phyloP scores from a whole-genome alignment of 169 alveolate genomes.

The Theileria sp. region DNA sequence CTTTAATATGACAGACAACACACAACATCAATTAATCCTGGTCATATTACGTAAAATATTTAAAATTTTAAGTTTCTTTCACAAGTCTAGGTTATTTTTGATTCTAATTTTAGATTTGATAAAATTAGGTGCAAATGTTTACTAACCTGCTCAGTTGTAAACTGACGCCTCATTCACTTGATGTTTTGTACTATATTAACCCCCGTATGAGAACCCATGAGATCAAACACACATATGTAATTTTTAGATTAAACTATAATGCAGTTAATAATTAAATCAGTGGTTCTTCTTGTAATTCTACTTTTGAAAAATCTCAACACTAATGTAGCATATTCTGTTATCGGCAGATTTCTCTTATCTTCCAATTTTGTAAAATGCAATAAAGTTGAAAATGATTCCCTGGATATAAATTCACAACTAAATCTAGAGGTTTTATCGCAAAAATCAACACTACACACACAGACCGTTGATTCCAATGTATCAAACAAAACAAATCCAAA shows the following conservation, averaged over 20 bases:
- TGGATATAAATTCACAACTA: neutral
- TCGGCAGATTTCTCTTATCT: neutral
- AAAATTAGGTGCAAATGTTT: neutral
- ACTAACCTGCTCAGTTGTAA: neutral
- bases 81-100: neutral
- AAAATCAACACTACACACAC: neutral
- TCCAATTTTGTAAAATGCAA: neutral
- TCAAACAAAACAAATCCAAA: neutral
- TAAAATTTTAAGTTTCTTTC: neutral
- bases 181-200: neutral
- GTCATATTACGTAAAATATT: neutral
- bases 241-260: neutral
- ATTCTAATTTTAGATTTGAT: no score
- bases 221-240: neutral
- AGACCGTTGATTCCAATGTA: constrained; percentile 3
- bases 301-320: neutral
- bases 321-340: neutral
- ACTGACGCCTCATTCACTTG: neutral
- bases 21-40: neutral
- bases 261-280: neutral
- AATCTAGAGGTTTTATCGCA: constrained; percentile 1
- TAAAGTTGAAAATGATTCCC: constrained; percentile 1
- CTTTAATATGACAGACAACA: neutral
- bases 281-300: neutral
- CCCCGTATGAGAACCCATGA: neutral